These are phyloP conservation scores for Uronychia setigera DNA, from an alignment of 73 alveolate species.

Conservation along the genomic window DNA sequence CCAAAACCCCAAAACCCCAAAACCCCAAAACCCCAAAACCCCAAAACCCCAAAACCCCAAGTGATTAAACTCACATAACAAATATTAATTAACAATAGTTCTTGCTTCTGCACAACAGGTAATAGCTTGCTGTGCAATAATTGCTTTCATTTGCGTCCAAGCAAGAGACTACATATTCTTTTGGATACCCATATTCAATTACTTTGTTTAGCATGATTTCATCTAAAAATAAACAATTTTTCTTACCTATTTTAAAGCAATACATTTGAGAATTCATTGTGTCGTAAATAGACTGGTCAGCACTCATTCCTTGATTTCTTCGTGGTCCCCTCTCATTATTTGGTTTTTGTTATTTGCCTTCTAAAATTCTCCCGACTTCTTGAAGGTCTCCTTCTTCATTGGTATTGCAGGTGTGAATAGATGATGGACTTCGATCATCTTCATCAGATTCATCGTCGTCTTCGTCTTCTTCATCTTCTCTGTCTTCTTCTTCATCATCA, in stretches of 20 bases:
- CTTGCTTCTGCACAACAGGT: constrained; percentile 33
- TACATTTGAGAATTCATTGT: not conserved
- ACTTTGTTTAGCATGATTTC: not conserved
- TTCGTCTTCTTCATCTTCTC: not conserved
- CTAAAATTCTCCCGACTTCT: too few species aligned
- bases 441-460: not conserved
- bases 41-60: too few species aligned
- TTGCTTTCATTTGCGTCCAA: constrained; percentile 51
- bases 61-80: too few species aligned
- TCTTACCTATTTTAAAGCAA: not conserved
- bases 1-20: too few species aligned
- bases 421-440: not conserved
- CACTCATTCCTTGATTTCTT: not conserved
- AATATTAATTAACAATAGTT: constrained; percentile 7
- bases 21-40: too few species aligned
- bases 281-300: not conserved
- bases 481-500: not conserved
- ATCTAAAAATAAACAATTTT: not conserved
- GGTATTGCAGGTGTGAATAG: too few species aligned
- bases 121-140: constrained; percentile 56
- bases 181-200: constrained; percentile 50
- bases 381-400: too few species aligned
- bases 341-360: not conserved
- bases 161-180: constrained; percentile 25
- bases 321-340: too few species aligned